phyloP scores from a whole-genome alignment of 2,329 filamentous ascomycete species.

The Pseudopyricularia javanii region DNA sequence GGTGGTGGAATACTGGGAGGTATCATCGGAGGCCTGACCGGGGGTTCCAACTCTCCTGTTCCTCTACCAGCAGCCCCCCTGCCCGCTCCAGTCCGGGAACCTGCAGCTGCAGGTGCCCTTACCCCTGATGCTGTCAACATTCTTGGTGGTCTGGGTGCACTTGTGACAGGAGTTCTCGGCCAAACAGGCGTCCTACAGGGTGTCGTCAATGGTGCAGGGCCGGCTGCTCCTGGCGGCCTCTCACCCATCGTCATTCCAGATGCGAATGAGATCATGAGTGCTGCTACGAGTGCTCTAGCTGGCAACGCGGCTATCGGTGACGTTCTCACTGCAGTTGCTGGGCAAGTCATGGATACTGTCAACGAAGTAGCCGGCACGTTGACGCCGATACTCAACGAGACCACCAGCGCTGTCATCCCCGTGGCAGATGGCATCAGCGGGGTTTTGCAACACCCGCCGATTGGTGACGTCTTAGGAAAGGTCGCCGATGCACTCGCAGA shows the following conservation, averaged over 20 bases:
- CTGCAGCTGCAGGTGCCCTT: background rate
- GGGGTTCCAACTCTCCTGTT: background rate
- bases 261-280: background rate
- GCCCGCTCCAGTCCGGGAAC: background rate
- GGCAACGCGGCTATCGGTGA: background rate
- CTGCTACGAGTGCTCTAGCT: background rate
- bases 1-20: background rate
- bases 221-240: background rate
- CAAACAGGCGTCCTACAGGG: background rate
- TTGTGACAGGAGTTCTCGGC: background rate
- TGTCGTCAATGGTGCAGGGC: background rate
- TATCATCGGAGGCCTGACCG: background rate
- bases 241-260: background rate
- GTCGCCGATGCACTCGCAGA: background rate
- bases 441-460: background rate
- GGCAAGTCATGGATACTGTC: background rate
- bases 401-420: background rate
- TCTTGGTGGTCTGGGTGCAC: constrained; percentile 2
- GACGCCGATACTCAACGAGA: background rate
- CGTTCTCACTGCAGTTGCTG: background rate
- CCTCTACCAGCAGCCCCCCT: background rate
- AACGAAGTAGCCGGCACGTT: background rate
- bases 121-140: background rate
- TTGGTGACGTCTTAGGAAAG: background rate
- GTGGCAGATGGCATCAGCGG: background rate